Percentiles rank a stretch among this genome's conserved stretches.
phyloP scores from a whole-genome alignment of 495 filamentous ascomycete genomes.

The Aspergillus cavernicola region DNA sequence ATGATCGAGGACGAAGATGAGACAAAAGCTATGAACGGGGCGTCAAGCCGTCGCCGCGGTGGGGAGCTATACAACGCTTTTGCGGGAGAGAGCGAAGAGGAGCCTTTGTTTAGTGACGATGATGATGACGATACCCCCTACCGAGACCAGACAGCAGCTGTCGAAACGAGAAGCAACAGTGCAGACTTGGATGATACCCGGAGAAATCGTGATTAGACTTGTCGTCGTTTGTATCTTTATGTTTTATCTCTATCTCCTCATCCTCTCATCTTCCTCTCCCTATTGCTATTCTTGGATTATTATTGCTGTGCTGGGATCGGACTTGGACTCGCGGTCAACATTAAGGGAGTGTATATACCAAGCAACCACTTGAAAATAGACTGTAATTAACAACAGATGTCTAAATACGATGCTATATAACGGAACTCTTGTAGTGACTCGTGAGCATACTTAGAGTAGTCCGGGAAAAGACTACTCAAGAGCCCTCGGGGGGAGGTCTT shows the following conservation, averaged over 20 bases:
- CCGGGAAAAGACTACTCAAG: too few relatives aligned
- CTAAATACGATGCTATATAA: too few relatives aligned
- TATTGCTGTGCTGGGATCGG: slow-evolving; percentile 2
- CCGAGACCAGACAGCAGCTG: slow-evolving; percentile 24
- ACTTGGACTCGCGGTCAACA: too few relatives aligned
- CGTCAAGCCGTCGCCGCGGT: slow-evolving; percentile 53
- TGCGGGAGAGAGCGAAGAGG: slow-evolving; percentile 74
- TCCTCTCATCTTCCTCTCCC: slow-evolving; percentile 9
- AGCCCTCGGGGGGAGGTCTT: slow-evolving; percentile 10
- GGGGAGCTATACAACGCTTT: slow-evolving; percentile 94
- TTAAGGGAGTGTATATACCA: slow-evolving; percentile 2
- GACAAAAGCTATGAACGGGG: slow-evolving; percentile 49
- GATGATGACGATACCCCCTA: slow-evolving; percentile 52
- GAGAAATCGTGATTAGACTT: slow-evolving; percentile 19
- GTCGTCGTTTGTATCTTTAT: slow-evolving; percentile 7
- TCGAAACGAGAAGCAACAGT: slow-evolving; percentile 16
- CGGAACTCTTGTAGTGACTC: too few relatives aligned
- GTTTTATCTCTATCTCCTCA: slow-evolving; percentile 13
- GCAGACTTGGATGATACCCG: slow-evolving; percentile 18
- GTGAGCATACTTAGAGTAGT: too few relatives aligned
- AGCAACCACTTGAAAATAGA: not conserved
- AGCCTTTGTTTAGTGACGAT: slow-evolving; percentile 54
- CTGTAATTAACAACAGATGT: not conserved
- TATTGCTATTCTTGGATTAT: slow-evolving; percentile 7
- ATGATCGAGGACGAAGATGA: slow-evolving; percentile 82